Conservation (phyloP, 108 stramenopile species). For the Conticribra weissflogii region DNA sequence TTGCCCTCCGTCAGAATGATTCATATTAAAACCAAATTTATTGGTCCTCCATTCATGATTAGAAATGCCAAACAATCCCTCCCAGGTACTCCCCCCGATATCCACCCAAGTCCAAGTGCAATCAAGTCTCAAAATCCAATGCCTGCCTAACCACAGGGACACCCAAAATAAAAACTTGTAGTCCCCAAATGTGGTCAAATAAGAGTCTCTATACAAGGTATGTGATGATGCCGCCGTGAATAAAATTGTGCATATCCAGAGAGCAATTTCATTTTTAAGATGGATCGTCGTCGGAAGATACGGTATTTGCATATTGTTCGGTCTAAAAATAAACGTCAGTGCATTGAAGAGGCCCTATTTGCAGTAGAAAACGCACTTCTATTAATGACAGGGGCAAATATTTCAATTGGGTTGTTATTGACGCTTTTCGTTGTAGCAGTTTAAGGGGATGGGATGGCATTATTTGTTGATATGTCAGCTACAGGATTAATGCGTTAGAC, state of each 20-base stretch:
- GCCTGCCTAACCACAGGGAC: slow-evolving; percentile 35
- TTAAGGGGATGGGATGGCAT: too few species aligned
- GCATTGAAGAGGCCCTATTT: too few species aligned
- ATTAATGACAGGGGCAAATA: too few species aligned
- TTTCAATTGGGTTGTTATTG: too few species aligned
- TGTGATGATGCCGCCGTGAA: slow-evolving; percentile 30
- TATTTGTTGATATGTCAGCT: too few species aligned
- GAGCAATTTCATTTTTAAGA: slow-evolving; percentile 38
- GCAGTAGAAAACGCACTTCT: too few species aligned
- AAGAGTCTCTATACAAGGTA: slow-evolving; percentile 31
- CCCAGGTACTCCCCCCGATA: neutral
- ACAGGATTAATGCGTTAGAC: too few species aligned
- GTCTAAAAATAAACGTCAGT: too few species aligned
- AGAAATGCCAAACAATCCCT: neutral
- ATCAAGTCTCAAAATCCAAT: slow-evolving; percentile 28
- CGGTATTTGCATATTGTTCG: slow-evolving; percentile 13
- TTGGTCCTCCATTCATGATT: slow-evolving; percentile 15
- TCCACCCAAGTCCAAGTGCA: slow-evolving; percentile 44
- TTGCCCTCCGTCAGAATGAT: neutral
- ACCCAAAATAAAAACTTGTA: slow-evolving; percentile 23
- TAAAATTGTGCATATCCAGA: slow-evolving; percentile 31
- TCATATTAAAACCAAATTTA: neutral
- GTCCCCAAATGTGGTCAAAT: slow-evolving; percentile 33
- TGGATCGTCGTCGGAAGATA: slow-evolving; percentile 36
- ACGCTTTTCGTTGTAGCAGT: too few species aligned